Percentiles rank a stretch among this genome's conserved stretches.
Evolutionary conservation across 495 filamentous ascomycete genomes (phyloP).

Genomic region (Aspergillus carlsbadensis): DNA sequence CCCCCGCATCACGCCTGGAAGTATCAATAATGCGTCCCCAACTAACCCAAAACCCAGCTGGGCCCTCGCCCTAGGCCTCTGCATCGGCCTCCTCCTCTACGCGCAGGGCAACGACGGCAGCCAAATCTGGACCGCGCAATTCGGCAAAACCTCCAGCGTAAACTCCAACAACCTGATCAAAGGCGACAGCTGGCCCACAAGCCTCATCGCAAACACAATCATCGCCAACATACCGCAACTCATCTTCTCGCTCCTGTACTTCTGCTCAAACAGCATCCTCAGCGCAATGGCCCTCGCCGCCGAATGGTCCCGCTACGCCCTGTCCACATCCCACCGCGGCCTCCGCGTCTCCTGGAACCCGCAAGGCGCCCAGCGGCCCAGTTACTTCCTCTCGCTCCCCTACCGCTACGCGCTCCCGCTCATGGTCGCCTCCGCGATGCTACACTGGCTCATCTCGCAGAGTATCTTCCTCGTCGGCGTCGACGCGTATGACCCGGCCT

Average conservation of each 20-base stretch:
- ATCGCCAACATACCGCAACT: constrained; percentile 43
- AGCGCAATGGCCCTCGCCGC: constrained; percentile 39
- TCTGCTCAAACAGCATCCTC: constrained; percentile 37
- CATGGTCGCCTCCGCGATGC: constrained; percentile 18
- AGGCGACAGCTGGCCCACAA: neutral
- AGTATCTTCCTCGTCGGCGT: constrained; percentile 33
- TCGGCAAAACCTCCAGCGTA: neutral
- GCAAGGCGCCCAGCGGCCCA: constrained; percentile 36
- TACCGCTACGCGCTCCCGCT: constrained; percentile 40
- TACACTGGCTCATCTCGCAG: constrained; percentile 47
- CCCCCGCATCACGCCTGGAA: no score
- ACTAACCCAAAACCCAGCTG: no score
- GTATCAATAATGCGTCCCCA: no score
- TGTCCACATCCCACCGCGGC: constrained; percentile 23
- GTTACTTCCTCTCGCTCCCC: constrained; percentile 43
- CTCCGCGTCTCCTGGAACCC: constrained; percentile 48
- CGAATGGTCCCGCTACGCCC: constrained; percentile 34
- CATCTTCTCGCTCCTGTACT: constrained; percentile 42
- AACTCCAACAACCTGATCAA: constrained; percentile 3
- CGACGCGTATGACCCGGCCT: constrained; percentile 17
- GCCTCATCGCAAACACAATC: constrained; percentile 3
- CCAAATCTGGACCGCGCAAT: constrained; percentile 23
- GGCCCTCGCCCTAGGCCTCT: no score
- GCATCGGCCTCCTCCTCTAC: neutral
- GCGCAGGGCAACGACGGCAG: neutral